These are phyloP conservation scores for Cladosporium cucumerinum DNA, from an alignment of 2,329 filamentous ascomycete species.

Conservation along the genomic window DNA sequence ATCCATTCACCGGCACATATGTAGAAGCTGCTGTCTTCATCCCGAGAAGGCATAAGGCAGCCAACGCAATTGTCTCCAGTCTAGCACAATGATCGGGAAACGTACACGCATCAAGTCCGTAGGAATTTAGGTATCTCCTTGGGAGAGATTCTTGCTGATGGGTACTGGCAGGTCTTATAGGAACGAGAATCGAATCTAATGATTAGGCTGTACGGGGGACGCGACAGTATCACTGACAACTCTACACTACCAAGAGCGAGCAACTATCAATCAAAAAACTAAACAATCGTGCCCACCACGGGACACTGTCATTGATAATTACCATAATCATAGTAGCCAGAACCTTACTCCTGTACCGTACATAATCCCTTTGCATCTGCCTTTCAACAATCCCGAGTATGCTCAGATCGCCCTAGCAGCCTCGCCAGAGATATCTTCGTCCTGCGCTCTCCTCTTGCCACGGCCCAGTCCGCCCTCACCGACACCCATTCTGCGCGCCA, in stretches of 20 bases:
- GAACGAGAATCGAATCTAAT: too few relatives aligned
- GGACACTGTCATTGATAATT: neutral
- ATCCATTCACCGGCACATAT: neutral
- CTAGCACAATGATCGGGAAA: neutral
- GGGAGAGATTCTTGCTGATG: too few relatives aligned
- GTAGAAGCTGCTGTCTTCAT: neutral
- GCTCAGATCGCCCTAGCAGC: constrained; percentile 52
- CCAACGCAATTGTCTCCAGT: neutral
- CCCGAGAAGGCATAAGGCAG: neutral
- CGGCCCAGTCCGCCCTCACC: constrained; percentile 69
- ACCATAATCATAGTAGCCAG: neutral
- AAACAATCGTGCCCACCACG: neutral
- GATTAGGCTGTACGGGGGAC: too few relatives aligned
- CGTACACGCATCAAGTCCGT: too few relatives aligned
- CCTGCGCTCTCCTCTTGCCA: constrained; percentile 54
- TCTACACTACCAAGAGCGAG: neutral
- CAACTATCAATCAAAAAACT: neutral
- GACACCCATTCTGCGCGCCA: constrained; percentile 92
- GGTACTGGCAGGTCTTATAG: too few relatives aligned
- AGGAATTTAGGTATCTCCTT: too few relatives aligned
- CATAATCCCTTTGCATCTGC: neutral
- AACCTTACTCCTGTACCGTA: neutral
- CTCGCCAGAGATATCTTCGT: constrained; percentile 58
- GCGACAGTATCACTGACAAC: too few relatives aligned
- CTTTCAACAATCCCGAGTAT: neutral